Conservation (phyloP, 768 basidiomycete genomes). For the Paxillus rubicundulus region DNA sequence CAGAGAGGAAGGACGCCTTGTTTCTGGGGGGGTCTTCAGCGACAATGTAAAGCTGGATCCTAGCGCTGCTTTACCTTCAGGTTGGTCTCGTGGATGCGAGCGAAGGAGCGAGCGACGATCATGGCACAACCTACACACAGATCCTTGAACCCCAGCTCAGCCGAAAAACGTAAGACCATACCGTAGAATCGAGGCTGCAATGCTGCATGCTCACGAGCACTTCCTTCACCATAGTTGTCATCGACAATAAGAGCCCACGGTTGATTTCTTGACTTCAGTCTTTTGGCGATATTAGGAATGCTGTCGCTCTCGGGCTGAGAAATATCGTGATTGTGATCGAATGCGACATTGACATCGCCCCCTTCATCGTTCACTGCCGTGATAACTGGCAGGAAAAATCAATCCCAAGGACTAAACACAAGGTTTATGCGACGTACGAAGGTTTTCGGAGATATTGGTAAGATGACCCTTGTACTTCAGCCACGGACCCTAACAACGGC, state of each 20-base stretch:
- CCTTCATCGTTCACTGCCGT: slow-evolving; percentile 95
- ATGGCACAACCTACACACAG: slow-evolving; percentile 66
- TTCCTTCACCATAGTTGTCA: slow-evolving; percentile 97
- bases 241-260: slow-evolving; percentile 95
- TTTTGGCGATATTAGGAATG: slow-evolving; percentile 89
- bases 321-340: slow-evolving; percentile 62
- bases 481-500: slow-evolving; percentile 78
- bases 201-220: slow-evolving; percentile 96
- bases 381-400: slow-evolving; percentile 56
- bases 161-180: slow-evolving; percentile 24
- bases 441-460: slow-evolving; percentile 94
- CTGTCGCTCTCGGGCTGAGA: slow-evolving; percentile 59
- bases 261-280: slow-evolving; percentile 75
- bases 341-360: slow-evolving; percentile 88
- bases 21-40: slow-evolving; percentile 55
- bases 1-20: slow-evolving; percentile 97
- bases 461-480: slow-evolving; percentile 98
- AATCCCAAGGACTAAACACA: not conserved
- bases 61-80: slow-evolving; percentile 59
- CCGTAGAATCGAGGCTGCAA: slow-evolving; percentile 95
- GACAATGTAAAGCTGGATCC: not conserved
- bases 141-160: not conserved
- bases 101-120: slow-evolving; percentile 92
- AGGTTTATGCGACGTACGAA: slow-evolving; percentile 51
- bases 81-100: slow-evolving; percentile 98